phyloP scores from a whole-genome alignment of 352 stramenopile genomes.

The Discostella stelligera region DNA sequence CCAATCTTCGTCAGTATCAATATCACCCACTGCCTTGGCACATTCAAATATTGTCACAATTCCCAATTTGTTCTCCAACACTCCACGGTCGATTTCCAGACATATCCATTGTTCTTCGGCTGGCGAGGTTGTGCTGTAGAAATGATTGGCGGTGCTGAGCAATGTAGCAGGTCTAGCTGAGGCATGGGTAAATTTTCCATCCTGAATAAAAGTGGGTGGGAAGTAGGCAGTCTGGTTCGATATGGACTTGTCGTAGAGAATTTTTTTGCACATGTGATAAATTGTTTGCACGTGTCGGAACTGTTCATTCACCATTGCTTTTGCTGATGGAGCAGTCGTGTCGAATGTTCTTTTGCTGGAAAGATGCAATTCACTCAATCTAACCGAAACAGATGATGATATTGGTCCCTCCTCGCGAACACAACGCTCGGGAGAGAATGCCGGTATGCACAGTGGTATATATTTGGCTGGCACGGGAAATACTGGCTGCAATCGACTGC shows the following conservation, averaged over 20 bases:
- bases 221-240: constrained; percentile 58
- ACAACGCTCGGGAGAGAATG: constrained; percentile 74
- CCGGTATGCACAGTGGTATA: constrained; percentile 73
- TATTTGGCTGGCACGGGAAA: constrained; percentile 67
- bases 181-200: constrained; percentile 76
- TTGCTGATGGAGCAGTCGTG: not conserved
- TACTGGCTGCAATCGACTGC: constrained; percentile 63
- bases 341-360: not conserved
- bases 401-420: constrained; percentile 56
- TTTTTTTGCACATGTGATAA: constrained; percentile 77
- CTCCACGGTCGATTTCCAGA: constrained; percentile 55
- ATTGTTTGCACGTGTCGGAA: constrained; percentile 47
- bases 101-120: constrained; percentile 67
- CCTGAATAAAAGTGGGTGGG: constrained; percentile 68
- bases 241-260: constrained; percentile 53
- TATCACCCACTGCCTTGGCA: constrained; percentile 56
- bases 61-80: constrained; percentile 50
- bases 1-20: constrained; percentile 31
- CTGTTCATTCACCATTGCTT: constrained; percentile 25
- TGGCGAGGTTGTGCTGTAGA: constrained; percentile 50
- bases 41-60: constrained; percentile 64
- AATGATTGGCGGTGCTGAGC: constrained; percentile 73
- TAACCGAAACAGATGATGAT: constrained; percentile 24
- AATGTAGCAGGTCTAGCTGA: constrained; percentile 58
- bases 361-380: constrained; percentile 50